These are phyloP conservation scores for Luzula sylvatica DNA, from an alignment of 176 grass and related monocot species.

Conservation along the genomic window DNA sequence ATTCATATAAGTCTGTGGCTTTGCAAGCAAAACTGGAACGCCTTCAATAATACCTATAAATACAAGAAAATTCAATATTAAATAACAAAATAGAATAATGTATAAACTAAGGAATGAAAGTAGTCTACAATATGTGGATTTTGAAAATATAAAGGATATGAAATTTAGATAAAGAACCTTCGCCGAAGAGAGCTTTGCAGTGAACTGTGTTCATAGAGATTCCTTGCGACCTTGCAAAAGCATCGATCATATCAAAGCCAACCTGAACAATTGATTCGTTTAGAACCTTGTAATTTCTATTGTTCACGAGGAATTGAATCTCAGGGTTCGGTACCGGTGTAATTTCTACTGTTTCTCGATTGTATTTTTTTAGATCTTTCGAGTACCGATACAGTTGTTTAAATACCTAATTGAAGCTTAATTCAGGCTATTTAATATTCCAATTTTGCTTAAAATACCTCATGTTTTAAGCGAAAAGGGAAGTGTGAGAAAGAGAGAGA, in stretches of 20 bases:
- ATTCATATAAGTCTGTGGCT: slow-evolving; percentile 93
- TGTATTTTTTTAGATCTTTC: neutral
- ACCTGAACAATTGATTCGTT: slow-evolving; percentile 24
- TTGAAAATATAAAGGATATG: neutral
- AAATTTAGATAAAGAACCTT: slow-evolving; percentile 36
- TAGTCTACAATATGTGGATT: neutral
- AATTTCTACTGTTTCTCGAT: no score
- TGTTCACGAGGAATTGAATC: no score
- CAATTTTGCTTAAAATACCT: neutral
- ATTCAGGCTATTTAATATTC: neutral
- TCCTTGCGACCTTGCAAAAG: slow-evolving; percentile 53
- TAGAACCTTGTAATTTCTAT: no score
- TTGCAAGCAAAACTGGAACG: slow-evolving; percentile 63
- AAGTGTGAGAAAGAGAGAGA: neutral
- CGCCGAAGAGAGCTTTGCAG: slow-evolving; percentile 72
- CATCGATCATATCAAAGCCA: slow-evolving; percentile 93
- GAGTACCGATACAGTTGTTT: neutral
- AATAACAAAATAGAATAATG: neutral
- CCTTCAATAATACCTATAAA: slow-evolving; percentile 54
- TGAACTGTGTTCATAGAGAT: slow-evolving; percentile 53
- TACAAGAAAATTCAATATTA: slow-evolving; percentile 6
- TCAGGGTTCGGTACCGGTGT: no score
- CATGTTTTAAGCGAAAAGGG: no score
- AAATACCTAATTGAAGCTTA: neutral
- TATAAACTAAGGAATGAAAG: neutral